A percentile compares a stretch with the other conserved stretches of the same genome.
Evolutionary conservation across 164 flowering plant species (phyloP).

Genomic region (Annona cherimola): DNA sequence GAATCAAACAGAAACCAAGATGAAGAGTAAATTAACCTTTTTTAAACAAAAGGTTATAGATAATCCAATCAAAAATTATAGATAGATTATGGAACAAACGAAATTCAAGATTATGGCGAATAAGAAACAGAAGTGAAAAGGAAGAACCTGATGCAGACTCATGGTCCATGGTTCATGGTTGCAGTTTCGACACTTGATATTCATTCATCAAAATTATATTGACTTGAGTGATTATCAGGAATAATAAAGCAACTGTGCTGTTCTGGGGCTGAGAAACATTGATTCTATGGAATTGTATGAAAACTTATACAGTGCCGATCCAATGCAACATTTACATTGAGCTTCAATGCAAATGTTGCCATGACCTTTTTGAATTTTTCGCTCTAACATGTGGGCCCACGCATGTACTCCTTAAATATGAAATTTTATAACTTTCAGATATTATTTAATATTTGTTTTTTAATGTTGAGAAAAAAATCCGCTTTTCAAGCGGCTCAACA

Average conservation of each 20-base stretch:
- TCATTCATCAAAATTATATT: not conserved
- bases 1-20: constrained; percentile 13
- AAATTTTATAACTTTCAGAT: too few species aligned
- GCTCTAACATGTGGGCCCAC: not conserved
- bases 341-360: not conserved
- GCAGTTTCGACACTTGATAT: not conserved
- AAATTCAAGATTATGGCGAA: not conserved
- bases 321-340: too few species aligned
- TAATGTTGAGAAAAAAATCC: too few species aligned
- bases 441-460: too few species aligned
- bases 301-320: too few species aligned
- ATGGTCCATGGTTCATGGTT: not conserved
- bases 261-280: too few species aligned
- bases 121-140: not conserved
- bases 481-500: too few species aligned
- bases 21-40: not conserved
- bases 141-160: not conserved
- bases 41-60: not conserved
- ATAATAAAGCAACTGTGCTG: not conserved
- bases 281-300: too few species aligned
- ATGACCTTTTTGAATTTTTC: not conserved
- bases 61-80: not conserved
- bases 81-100: not conserved
- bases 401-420: not conserved
- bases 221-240: not conserved